Evolutionary conservation across 176 grass and related monocot genomes (phyloP), one percentile per base, ranked within the genome.

Genomic region (Triticum aestivum): DNA sequence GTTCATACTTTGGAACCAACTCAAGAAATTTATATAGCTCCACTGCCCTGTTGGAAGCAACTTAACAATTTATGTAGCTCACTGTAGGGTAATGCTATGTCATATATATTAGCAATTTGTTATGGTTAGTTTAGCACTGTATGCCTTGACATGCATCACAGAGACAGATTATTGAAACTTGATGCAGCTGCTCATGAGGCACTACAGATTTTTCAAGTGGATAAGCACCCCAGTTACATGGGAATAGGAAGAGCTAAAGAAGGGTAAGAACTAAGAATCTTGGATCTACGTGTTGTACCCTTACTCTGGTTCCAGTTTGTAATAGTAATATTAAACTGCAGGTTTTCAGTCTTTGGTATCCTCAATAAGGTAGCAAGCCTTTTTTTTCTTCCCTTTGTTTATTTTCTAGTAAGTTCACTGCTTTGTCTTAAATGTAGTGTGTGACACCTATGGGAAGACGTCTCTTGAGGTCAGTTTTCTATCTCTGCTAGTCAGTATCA

Each of bases 271-370:
- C 86, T 98, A 86, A 89, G 73, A 21, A 51, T 90, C 15, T 86
- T 75, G 77, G n/a, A 66, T 89, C 38, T 54, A 85, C 14, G 9
- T 58, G 29, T 75, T 82, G 13, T 74, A 38, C 17, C 66, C 61
- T 83, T 89, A 71, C 24, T 68, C 32, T 80, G 67, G n/a, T 80
- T 90, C 52, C 33, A 17, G 11, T 7, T 84, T 73, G 27, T 83
- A 87, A 90, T 79, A 42, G 69, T 58, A 79, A 34, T 58, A 59
- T 62, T 52, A 61, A 90, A 45, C 49, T 87, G 67, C 96, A 98
- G 96, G 86, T 98, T 98, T 78, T 98, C 96, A 86, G 88, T 98
- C 77, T 98, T 98, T 91, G 93, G 96, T 69, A 95, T 98, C 86
- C 86, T 98, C 79, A 98, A 98, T 83, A 93, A 98, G 91, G 96